Conservation (phyloP, 208 protist species). For the Willaertia magna region DNA sequence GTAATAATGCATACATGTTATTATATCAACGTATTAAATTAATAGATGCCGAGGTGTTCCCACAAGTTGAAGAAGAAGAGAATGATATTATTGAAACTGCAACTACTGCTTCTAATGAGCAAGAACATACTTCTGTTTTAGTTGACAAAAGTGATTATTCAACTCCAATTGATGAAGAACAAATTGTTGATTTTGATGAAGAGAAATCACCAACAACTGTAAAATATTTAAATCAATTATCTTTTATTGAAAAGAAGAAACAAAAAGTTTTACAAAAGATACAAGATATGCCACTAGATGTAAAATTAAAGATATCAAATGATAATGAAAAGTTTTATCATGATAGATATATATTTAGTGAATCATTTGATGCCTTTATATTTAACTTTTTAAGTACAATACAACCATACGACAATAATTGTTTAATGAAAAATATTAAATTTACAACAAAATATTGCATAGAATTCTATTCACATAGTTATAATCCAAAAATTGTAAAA, state of each 20-base stretch:
- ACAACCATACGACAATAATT: background rate
- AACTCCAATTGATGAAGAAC: background rate
- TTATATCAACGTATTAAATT: constrained; percentile 21
- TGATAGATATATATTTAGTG: background rate
- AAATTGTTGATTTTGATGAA: background rate
- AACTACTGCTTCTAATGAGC: background rate
- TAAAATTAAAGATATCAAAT: background rate
- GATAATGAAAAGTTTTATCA: background rate
- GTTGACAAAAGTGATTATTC: background rate
- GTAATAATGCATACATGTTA: constrained; percentile 29
- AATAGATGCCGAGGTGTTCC: background rate
- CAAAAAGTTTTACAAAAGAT: background rate
- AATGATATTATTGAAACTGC: background rate
- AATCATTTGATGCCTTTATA: background rate
- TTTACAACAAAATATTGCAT: background rate
- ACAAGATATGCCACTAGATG: background rate
- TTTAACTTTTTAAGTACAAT: background rate
- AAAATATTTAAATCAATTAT: background rate
- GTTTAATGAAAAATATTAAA: background rate
- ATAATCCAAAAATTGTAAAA: background rate
- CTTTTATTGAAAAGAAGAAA: background rate
- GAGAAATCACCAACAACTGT: background rate
- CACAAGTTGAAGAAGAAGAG: background rate
- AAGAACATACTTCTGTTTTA: background rate
- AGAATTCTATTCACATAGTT: background rate